Percentiles rank a stretch among this genome's conserved stretches.
Evolutionary conservation across 2,329 filamentous ascomycete species (phyloP).

Genomic region (Aspergillus felis): DNA sequence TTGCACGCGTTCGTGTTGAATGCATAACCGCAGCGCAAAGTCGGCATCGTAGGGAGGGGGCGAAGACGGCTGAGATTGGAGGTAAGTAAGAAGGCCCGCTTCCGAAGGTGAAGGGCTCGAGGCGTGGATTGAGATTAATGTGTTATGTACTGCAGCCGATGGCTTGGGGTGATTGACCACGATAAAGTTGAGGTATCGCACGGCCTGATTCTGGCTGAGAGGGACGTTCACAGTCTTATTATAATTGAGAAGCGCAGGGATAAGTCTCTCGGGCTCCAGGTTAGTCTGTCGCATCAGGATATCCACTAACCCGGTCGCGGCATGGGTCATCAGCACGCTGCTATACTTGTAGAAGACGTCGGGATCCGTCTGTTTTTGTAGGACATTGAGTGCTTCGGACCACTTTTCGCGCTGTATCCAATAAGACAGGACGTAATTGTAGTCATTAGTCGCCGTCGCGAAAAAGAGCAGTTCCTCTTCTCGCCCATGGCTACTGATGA

Average conservation of each 20-base stretch:
- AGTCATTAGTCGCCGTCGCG: constrained; percentile 82
- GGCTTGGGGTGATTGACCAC: constrained; percentile 77
- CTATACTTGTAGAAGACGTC: constrained; percentile 96
- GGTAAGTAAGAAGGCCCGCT: constrained; percentile 77
- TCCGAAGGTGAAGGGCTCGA: constrained; percentile 81
- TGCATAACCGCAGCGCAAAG: constrained; percentile 92
- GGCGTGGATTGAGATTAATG: constrained; percentile 91
- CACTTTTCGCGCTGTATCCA: constrained; percentile 96
- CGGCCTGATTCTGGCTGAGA: constrained; percentile 77
- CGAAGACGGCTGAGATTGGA: constrained; percentile 84
- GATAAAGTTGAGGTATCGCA: constrained; percentile 88
- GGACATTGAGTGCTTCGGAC: constrained; percentile 77
- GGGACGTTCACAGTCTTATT: constrained; percentile 68
- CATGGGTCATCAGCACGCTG: constrained; percentile 91
- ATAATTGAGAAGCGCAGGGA: constrained; percentile 91
- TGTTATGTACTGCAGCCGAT: constrained; percentile 90
- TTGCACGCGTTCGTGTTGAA: constrained; percentile 86
- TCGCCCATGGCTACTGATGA: constrained; percentile 90
- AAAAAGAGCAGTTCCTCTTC: constrained; percentile 91
- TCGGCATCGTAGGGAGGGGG: constrained; percentile 87
- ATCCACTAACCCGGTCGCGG: constrained; percentile 81
- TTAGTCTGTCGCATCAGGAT: constrained; percentile 89
- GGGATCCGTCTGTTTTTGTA: constrained; percentile 88
- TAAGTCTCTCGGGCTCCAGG: constrained; percentile 79
- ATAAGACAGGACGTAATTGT: constrained; percentile 91